Evolutionary conservation across 176 grass and related monocot species (phyloP), one percentile per base, ranked within the genome.

Genomic region (Carex littledalei): DNA sequence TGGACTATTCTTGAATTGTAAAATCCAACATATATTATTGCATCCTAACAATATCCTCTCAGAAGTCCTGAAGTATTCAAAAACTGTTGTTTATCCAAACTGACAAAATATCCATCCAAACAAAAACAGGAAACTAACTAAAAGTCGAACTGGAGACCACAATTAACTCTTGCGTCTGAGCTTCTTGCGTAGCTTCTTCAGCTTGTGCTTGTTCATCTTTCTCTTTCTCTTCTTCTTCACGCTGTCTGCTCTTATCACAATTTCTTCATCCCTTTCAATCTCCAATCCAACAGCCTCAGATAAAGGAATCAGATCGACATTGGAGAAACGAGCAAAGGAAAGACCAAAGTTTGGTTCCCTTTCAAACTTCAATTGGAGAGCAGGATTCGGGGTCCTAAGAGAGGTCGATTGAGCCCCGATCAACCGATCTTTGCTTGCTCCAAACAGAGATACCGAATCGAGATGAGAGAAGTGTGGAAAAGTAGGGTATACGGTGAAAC

Each of bases 121-220:
- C 6, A 13, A 81, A 45, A 64, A 45, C 11, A 47, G 9, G 41
- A 83, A 83, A 45, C 63, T 83, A 66, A 83, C 43, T 66, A 67
- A 83, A 50, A 34, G 13, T 20, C 13, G 13, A 66, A 67, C 39
- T 29, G 54, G 39, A 55, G 63, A 83, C 0, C 65, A 54, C 22
- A 18, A 10, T 89, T 87, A 93, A 55, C 91, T 90, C 91, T 94
- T 90, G 82, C 91, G 91, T 59, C 91, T 89, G 67, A 98, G 95
- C 41, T 86, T 87, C 88, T 89, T 98, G 84, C 91, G 87, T 15
- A 92, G 89, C 89, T 98, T 98, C 49, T 86, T 87, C 13, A 91
- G 86, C 89, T 98, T 98, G 84, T 98, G 95, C 79, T 98, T 98
- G 92, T 98, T 98, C 95, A 98, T 98, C 89, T 98, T 98, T 61